These are phyloP conservation scores for Verticillium isaacii DNA, from an alignment of 2,329 filamentous ascomycete genomes.

Conservation along the genomic window DNA sequence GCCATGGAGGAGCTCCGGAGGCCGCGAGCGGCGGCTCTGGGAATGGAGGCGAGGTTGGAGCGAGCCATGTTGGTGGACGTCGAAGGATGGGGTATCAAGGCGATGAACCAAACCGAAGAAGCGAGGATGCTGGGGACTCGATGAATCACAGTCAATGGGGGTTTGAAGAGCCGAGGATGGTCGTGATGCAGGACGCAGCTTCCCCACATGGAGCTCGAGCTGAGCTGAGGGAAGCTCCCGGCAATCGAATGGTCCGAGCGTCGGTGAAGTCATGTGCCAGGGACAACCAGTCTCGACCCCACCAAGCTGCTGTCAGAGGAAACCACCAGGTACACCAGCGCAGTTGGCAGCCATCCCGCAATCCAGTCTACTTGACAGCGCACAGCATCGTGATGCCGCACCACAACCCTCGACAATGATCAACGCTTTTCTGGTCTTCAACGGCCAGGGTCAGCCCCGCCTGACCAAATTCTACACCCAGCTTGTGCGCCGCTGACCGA, in stretches of 20 bases:
- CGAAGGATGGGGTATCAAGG: not conserved
- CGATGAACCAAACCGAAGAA: not conserved
- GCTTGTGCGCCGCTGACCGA: slow-evolving; percentile 52
- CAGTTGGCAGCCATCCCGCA: not conserved
- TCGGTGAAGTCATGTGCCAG: slow-evolving; percentile 8
- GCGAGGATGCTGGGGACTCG: not conserved
- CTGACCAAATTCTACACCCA: slow-evolving; percentile 99
- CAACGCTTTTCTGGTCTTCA: slow-evolving; percentile 97
- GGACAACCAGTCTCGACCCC: slow-evolving; percentile 4
- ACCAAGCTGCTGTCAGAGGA: not conserved
- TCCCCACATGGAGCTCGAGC: slow-evolving; percentile 8
- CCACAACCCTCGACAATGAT: slow-evolving; percentile 63
- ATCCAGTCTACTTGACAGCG: not conserved
- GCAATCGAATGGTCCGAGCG: not conserved
- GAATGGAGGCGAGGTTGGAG: slow-evolving; percentile 27
- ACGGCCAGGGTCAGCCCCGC: slow-evolving; percentile 93
- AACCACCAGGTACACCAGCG: not conserved
- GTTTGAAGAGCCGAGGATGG: not conserved
- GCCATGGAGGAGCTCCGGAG: slow-evolving; percentile 19
- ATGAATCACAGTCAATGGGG: not conserved
- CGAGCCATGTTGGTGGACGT: slow-evolving; percentile 22
- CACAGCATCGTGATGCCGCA: slow-evolving; percentile 14
- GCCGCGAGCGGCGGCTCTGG: slow-evolving; percentile 29
- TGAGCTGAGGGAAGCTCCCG: slow-evolving; percentile 5
- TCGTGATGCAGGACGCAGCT: not conserved